Evolutionary conservation across 1,284 basidiomycete genomes (phyloP), one percentile per base, ranked within the genome.

Genomic region (Trametes hirsuta): DNA sequence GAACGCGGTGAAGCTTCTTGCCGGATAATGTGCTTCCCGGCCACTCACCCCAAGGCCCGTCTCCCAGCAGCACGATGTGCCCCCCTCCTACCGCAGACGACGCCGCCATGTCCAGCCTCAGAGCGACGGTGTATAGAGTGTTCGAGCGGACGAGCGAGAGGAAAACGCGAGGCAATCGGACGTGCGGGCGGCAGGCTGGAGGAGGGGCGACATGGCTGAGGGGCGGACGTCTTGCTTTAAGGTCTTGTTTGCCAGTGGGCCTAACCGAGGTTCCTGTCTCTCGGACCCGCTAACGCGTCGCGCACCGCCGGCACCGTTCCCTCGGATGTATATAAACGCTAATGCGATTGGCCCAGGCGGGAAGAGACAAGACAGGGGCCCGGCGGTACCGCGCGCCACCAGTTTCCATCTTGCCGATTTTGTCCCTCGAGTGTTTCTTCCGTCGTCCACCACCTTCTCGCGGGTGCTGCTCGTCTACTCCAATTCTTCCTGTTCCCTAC

Each of bases 61-160:
- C 54, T 24, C 44, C 52, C 35, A 59, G 30, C 21, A 59, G 36
- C 21, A 59, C 47, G n/a, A 59, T 50, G 47, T 59, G 58, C 30
- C 52, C 58, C 12, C 35, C 37, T 11, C 34, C 39, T 5, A 6
- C 15, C 3, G 46, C 42, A 12, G 45, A 22, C 4, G 36, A 24
- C 4, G 45, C 35, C 11, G 45, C 22, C 48, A 48, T 50, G 4
- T 2, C 42, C 9, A 12, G 41, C 25, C 18, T 5, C 42, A 18
- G 21, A 21, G 11, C 21, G 42, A 10, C 12, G 25, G 6, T 34
- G 14, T 15, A 14, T n/a, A 18, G 8, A 5, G 8, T 35, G 4
- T 44, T 11, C 4, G 40, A 37, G 8, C 18, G 6, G 35, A 18
- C 6, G 18, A 15, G 42, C 40, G 1, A 21, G n/a, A 18, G 14